These are phyloP conservation scores for Penicillium sp. DNA, from an alignment of 2,329 filamentous ascomycete species.

Conservation along the genomic window DNA sequence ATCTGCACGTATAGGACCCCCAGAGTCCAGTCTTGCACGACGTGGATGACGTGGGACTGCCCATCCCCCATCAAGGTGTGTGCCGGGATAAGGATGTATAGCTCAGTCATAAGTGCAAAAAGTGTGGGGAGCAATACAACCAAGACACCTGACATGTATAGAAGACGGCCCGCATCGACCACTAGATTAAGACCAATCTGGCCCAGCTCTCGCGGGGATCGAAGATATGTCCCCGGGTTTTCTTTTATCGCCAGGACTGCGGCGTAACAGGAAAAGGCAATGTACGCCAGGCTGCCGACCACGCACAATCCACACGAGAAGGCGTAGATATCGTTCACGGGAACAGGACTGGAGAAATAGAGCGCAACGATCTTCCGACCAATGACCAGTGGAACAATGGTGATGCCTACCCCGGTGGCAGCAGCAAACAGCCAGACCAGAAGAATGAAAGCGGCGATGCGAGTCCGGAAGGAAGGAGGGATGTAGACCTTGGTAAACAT, in stretches of 20 bases:
- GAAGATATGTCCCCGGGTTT: slow-evolving; percentile 25
- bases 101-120: slow-evolving; percentile 73
- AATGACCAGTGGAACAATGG: slow-evolving; percentile 79
- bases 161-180: slow-evolving; percentile 48
- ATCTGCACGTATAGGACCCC: slow-evolving; percentile 88
- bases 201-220: slow-evolving; percentile 30
- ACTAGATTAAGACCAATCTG: slow-evolving; percentile 16
- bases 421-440: slow-evolving; percentile 93
- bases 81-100: slow-evolving; percentile 82
- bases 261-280: slow-evolving; percentile 47
- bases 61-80: slow-evolving; percentile 64
- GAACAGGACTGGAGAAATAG: slow-evolving; percentile 65
- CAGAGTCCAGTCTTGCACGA: slow-evolving; percentile 91
- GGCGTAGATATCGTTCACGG: slow-evolving; percentile 92
- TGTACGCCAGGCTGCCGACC: slow-evolving; percentile 64
- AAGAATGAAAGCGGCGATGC: slow-evolving; percentile 80
- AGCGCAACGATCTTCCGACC: slow-evolving; percentile 73
- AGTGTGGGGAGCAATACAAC: slow-evolving; percentile 75
- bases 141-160: slow-evolving; percentile 72
- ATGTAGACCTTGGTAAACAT: slow-evolving; percentile 72
- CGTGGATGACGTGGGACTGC: slow-evolving; percentile 55
- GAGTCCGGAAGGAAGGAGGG: slow-evolving; percentile 74
- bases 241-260: slow-evolving; percentile 23
- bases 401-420: slow-evolving; percentile 75
- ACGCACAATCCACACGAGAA: slow-evolving; percentile 87